A percentile compares a stretch with the other conserved stretches of the same genome.
Evolutionary conservation across 805 yeast species (phyloP).

Genomic region (Monosporozyma aerobia): DNA sequence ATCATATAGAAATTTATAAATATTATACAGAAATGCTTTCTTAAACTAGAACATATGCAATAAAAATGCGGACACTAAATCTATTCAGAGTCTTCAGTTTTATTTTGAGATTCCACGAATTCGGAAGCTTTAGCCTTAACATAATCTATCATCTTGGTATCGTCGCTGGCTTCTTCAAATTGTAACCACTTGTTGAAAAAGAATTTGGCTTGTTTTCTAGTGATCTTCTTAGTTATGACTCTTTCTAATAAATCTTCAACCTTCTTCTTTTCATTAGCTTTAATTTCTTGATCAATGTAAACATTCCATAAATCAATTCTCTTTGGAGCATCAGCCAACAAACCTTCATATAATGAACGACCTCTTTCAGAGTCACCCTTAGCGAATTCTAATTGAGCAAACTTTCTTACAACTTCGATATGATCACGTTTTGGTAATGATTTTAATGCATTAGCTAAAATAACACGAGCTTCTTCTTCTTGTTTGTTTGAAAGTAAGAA

Average conservation of each 20-base stretch:
- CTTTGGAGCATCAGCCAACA: constrained; percentile 81
- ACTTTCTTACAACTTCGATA: constrained; percentile 73
- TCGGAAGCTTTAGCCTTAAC: constrained; percentile 89
- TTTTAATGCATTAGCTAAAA: constrained; percentile 67
- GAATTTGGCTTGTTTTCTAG: constrained; percentile 86
- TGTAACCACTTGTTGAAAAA: constrained; percentile 89
- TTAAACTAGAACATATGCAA: not conserved
- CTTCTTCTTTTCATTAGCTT: constrained; percentile 52
- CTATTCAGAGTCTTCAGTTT: constrained; percentile 3
- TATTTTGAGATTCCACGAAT: constrained; percentile 37
- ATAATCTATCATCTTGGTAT: constrained; percentile 62
- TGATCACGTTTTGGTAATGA: constrained; percentile 63
- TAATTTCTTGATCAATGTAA: constrained; percentile 87
- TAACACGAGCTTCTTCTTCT: constrained; percentile 53
- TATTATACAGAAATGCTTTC: not conserved
- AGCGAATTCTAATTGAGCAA: constrained; percentile 77
- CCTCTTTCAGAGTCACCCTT: constrained; percentile 93
- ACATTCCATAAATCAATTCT: constrained; percentile 93
- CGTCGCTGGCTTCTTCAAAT: constrained; percentile 62
- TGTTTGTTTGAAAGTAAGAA: constrained; percentile 54
- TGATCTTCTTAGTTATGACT: constrained; percentile 52
- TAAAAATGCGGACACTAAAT: not conserved
- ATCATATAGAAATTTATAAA: not conserved
- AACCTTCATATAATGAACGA: constrained; percentile 87
- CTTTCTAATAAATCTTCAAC: constrained; percentile 79